A percentile compares a stretch with the other conserved stretches of the same genome.
Conservation (phyloP, 306 rosid species). For the Lablab purpureus region DNA sequence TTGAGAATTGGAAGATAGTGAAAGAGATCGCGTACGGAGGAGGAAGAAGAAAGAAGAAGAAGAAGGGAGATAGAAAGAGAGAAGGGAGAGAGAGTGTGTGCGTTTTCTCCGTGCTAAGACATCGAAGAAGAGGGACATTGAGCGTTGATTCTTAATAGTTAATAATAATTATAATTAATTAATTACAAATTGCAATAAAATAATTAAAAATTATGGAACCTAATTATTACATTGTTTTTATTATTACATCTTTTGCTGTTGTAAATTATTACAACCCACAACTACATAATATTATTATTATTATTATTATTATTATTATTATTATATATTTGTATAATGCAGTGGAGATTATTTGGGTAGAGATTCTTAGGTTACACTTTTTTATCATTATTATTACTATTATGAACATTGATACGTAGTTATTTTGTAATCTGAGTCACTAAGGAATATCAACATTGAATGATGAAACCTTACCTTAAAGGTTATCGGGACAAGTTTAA, state of each 20-base stretch:
- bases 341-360: slow-evolving; percentile 10
- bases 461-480: slow-evolving; percentile 3
- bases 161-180: neutral
- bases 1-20: slow-evolving; percentile 53
- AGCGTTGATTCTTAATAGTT: slow-evolving; percentile 54
- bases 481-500: neutral
- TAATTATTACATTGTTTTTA: slow-evolving; percentile 35
- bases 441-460: neutral
- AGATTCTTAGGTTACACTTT: slow-evolving; percentile 10
- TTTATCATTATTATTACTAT: neutral
- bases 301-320: too few relatives aligned
- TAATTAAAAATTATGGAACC: slow-evolving; percentile 18
- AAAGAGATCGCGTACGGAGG: slow-evolving; percentile 62
- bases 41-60: slow-evolving; percentile 41
- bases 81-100: neutral
- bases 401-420: neutral
- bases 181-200: slow-evolving; percentile 12
- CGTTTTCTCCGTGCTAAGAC: slow-evolving; percentile 43
- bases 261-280: slow-evolving; percentile 17
- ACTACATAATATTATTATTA: neutral
- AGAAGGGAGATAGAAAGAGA: neutral
- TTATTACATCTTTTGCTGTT: slow-evolving; percentile 26
- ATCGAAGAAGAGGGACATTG: slow-evolving; percentile 43
- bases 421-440: neutral
- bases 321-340: neutral